Evolutionary conservation across 805 yeast species (phyloP).

Genomic region (Torulaspora quercuum): DNA sequence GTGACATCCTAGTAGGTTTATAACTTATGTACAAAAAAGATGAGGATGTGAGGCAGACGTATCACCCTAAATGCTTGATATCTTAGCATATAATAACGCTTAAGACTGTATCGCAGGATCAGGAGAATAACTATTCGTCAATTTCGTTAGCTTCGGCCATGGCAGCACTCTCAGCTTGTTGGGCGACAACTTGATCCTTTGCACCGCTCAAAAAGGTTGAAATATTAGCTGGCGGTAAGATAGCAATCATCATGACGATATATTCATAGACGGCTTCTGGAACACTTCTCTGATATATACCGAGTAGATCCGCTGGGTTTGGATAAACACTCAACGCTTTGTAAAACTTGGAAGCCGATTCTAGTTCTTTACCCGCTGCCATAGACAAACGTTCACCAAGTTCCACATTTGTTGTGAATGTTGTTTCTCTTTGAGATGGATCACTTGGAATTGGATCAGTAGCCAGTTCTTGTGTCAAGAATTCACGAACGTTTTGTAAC

Average conservation of each 20-base stretch:
- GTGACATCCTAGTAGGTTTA: slow-evolving; percentile 4
- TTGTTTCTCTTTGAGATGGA: slow-evolving; percentile 64
- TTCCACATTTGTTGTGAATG: slow-evolving; percentile 80
- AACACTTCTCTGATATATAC: slow-evolving; percentile 83
- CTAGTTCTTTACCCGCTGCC: slow-evolving; percentile 63
- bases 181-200: slow-evolving; percentile 17
- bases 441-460: slow-evolving; percentile 75
- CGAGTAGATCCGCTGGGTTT: slow-evolving; percentile 86
- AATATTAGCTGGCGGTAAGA: slow-evolving; percentile 81
- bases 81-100: too few relatives aligned
- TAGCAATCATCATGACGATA: slow-evolving; percentile 83
- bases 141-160: slow-evolving; percentile 28
- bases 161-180: slow-evolving; percentile 22
- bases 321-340: slow-evolving; percentile 92
- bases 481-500: slow-evolving; percentile 56
- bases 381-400: slow-evolving; percentile 77
- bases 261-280: slow-evolving; percentile 79
- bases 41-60: slow-evolving; percentile 5
- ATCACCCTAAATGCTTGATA: slow-evolving; percentile 2
- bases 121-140: slow-evolving; percentile 26
- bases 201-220: slow-evolving; percentile 59
- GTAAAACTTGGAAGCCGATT: slow-evolving; percentile 88
- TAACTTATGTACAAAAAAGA: slow-evolving; percentile 17
- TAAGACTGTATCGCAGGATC: neutral
- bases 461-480: slow-evolving; percentile 60